These are phyloP conservation scores for Butyriboletus loyo DNA, from an alignment of 768 basidiomycete genomes.

Conservation along the genomic window DNA sequence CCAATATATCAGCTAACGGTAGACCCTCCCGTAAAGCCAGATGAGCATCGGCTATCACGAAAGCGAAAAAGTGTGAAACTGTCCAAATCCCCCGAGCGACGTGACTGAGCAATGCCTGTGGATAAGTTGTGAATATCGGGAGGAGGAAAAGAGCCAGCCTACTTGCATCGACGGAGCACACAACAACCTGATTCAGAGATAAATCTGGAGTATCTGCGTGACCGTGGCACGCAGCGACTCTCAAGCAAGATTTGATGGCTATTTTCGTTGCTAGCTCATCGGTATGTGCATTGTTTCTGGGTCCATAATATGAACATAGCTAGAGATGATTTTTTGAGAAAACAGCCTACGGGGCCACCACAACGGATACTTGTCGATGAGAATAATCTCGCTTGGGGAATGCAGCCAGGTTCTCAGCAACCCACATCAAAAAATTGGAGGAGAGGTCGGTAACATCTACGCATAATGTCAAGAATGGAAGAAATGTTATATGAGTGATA, in stretches of 20 bases:
- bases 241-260: conserved; percentile 15
- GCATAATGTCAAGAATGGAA: conserved; percentile 1
- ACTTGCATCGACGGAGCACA: conserved; percentile 42
- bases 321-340: not conserved
- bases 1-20: conserved; percentile 43
- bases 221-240: conserved; percentile 11
- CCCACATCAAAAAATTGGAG: conserved; percentile 21
- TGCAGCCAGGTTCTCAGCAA: not conserved
- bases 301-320: not conserved
- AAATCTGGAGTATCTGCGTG: conserved; percentile 15
- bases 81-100: conserved; percentile 36
- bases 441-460: conserved; percentile 18
- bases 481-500: not conserved
- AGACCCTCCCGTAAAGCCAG: conserved; percentile 36
- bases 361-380: conserved; percentile 10
- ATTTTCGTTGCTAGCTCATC: conserved; percentile 17
- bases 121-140: conserved; percentile 2
- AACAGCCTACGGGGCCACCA: conserved; percentile 20
- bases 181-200: conserved; percentile 34
- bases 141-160: conserved; percentile 2
- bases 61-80: conserved; percentile 42
- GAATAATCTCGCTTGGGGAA: not conserved
- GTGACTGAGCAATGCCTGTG: conserved; percentile 41
- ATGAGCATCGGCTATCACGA: conserved; percentile 46
- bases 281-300: conserved; percentile 10